Conservation (phyloP, 768 basidiomycete species). For the Pulveroboletus sp. region DNA sequence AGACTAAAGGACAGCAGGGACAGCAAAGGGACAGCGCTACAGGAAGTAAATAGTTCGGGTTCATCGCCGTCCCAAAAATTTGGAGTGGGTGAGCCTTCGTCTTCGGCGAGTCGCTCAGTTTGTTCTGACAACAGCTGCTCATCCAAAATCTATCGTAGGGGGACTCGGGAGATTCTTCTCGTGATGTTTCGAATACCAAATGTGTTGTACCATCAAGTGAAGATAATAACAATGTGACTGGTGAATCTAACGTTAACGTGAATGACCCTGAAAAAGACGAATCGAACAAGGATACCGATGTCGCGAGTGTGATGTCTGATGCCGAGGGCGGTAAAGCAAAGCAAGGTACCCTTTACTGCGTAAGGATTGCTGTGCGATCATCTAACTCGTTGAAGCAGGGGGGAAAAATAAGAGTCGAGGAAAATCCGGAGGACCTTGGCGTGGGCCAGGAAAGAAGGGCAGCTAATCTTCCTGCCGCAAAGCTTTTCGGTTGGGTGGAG, state of each 20-base stretch:
- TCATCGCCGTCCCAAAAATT: background rate
- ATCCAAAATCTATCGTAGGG: slow-evolving; percentile 22
- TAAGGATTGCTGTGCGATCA: background rate
- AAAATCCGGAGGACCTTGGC: background rate
- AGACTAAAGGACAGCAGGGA: slow-evolving; percentile 12
- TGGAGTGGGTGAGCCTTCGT: slow-evolving; percentile 30
- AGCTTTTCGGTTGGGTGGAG: slow-evolving; percentile 1
- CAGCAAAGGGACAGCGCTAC: background rate
- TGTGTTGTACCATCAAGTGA: slow-evolving; percentile 28
- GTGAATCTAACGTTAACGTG: slow-evolving; percentile 19
- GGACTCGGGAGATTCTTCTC: slow-evolving; percentile 2
- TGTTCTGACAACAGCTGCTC: slow-evolving; percentile 30
- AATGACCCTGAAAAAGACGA: slow-evolving; percentile 27
- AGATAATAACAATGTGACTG: slow-evolving; percentile 22
- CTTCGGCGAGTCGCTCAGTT: slow-evolving; percentile 25
- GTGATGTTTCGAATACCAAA: slow-evolving; percentile 15
- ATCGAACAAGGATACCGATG: slow-evolving; percentile 22
- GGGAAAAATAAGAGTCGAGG: background rate
- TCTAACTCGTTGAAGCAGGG: slow-evolving; percentile 12
- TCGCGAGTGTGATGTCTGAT: slow-evolving; percentile 16
- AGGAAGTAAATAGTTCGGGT: background rate
- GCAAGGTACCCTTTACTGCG: slow-evolving; percentile 13
- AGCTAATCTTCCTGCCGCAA: background rate
- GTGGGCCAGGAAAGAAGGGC: background rate
- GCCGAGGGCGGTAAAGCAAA: slow-evolving; percentile 9